Evolutionary conservation across 2,329 filamentous ascomycete species (phyloP), one percentile per base, ranked within the genome.

Genomic region (Hymenoscyphus linearis): DNA sequence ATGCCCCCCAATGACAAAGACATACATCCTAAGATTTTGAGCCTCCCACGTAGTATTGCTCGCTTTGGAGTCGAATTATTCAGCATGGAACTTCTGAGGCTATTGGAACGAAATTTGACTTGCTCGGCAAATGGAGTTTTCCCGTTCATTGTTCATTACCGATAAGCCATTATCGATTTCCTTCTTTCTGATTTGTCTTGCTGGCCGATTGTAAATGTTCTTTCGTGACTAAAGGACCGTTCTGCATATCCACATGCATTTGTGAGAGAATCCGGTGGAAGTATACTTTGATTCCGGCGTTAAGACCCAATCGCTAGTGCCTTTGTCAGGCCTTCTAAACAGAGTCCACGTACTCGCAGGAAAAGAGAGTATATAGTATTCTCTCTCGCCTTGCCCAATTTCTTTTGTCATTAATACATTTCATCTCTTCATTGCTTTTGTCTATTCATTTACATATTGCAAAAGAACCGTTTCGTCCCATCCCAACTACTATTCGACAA

Each of bases 181-280:
- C 18, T 25, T n/a, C 31, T 27, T 14, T 31, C 18, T 35, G 12
- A 57, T 57, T 57, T 35, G 55, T 57, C 12, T 25, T 31, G 16
- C 9, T 18, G 22, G 16, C 37, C 18, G 34, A 44, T 57, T 26
- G 26, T 22, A 22, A 57, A 40, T 31, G 26, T 27, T 2, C 4
- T 12, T 35, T 35, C 26, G 55, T 57, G 55, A 57, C 55, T 57
- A 35, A 57, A 36, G 52, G n/a, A n/a, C 6, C 14, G 7, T 13
- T 27, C 52, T 12, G n/a, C 18, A n/a, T 56, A 10, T 56, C n/a
- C n/a, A 27, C 35, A 56, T 14, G 10, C 35, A 56, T 2, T 35
- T 55, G 12, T n/a, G 55, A 40, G 16, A 57, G 55, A 26, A 57
- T 40, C 18, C 22, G 18, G 25, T 40, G 36, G 55, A 57, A 57